Conservation (phyloP, 1,139 yeast genomes). For the Lodderomyces elongisporus region DNA sequence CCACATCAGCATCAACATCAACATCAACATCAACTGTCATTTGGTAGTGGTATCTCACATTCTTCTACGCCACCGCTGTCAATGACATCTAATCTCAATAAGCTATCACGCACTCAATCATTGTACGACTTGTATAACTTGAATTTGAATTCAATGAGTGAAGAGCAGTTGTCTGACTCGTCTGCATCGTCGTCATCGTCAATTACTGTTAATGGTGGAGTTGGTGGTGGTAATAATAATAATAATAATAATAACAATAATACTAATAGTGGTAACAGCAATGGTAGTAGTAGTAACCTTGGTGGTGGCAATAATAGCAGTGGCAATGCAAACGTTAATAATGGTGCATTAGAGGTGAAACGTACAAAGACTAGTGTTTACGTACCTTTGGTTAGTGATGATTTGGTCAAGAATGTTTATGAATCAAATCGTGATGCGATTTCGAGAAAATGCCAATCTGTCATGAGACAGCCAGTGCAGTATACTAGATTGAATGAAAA, state of each 20-base stretch:
- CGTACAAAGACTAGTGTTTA: constrained; percentile 25
- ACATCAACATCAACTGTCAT: no score
- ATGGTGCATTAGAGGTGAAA: constrained; percentile 18
- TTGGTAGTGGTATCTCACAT: no score
- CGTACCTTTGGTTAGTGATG: constrained; percentile 20
- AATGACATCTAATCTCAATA: constrained; percentile 14
- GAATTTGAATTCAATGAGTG: constrained; percentile 9
- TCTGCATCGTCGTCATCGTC: constrained; percentile 2
- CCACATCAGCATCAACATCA: no score
- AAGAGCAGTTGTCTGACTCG: constrained; percentile 6
- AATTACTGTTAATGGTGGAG: neutral
- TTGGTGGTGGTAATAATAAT: neutral
- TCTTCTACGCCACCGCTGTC: constrained; percentile 8
- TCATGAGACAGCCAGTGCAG: constrained; percentile 20
- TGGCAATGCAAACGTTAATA: constrained; percentile 3
- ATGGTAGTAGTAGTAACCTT: neutral
- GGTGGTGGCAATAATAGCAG: no score
- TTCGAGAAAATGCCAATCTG: constrained; percentile 22
- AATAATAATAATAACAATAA: no score
- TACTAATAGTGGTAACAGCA: neutral
- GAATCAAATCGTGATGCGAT: constrained; percentile 24
- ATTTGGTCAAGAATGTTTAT: constrained; percentile 16
- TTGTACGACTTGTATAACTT: constrained; percentile 29
- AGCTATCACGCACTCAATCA: constrained; percentile 35
- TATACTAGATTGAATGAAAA: constrained; percentile 3